Percentiles rank a stretch among this genome's conserved stretches.
Evolutionary conservation across 331 rosid genomes (phyloP).

Genomic region (Erythrophleum ivorense): DNA sequence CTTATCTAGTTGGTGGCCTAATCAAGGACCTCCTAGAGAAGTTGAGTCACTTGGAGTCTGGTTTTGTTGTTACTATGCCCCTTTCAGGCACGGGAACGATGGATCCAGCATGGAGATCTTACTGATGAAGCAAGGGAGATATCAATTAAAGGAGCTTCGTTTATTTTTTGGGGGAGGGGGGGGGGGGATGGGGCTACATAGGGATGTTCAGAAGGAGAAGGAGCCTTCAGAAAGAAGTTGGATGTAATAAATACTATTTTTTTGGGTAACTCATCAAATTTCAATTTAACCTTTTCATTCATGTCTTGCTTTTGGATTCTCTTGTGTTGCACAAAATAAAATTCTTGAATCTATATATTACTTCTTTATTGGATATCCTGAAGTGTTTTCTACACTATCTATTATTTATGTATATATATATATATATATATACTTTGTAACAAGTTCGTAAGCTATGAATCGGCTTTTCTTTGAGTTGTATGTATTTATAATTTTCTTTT

Average conservation of each 20-base stretch:
- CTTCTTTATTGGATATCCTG: not conserved
- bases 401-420: too few relatives aligned
- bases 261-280: not conserved
- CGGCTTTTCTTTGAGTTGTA: too few relatives aligned
- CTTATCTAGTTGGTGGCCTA: slow-evolving; percentile 60
- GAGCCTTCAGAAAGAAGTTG: slow-evolving; percentile 9
- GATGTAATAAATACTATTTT: slow-evolving; percentile 16
- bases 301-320: not conserved
- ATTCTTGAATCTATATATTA: not conserved
- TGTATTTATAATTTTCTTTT: too few relatives aligned
- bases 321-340: not conserved
- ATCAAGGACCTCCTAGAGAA: slow-evolving; percentile 59
- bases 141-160: not conserved
- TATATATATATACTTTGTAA: too few relatives aligned
- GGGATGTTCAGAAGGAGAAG: not conserved
- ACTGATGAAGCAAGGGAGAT: slow-evolving; percentile 32
- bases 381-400: not conserved
- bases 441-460: not conserved
- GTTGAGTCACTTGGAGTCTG: slow-evolving; percentile 48
- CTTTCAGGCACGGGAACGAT: slow-evolving; percentile 29
- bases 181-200: too few relatives aligned
- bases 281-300: slow-evolving; percentile 9
- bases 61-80: slow-evolving; percentile 43
- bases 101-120: slow-evolving; percentile 49
- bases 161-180: not conserved